phyloP scores from a whole-genome alignment of 73 alveolate species.

The Tetrahymena elliotti region DNA sequence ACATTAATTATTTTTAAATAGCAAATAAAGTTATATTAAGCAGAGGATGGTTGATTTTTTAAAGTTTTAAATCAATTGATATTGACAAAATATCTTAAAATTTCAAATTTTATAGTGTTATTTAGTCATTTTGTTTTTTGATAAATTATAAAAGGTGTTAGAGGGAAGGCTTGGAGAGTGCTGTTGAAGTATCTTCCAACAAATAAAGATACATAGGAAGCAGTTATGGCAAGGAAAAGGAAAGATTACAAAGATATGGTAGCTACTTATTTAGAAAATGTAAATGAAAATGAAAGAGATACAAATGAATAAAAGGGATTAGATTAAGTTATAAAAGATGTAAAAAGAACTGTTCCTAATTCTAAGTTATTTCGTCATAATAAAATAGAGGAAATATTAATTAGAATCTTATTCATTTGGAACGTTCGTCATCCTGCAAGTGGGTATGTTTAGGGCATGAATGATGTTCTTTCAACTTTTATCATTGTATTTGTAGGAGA shows the following conservation, averaged over 20 bases:
- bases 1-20: too few relatives aligned
- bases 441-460: conserved; percentile 44
- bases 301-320: conserved; percentile 24
- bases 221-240: conserved; percentile 16
- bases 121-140: background rate
- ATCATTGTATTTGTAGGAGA: conserved; percentile 31
- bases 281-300: conserved; percentile 42
- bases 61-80: too few relatives aligned
- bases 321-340: conserved; percentile 24
- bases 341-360: conserved; percentile 29
- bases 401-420: conserved; percentile 31
- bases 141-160: background rate
- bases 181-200: conserved; percentile 36
- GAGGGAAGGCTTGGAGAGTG: conserved; percentile 41
- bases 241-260: conserved; percentile 28
- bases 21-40: too few relatives aligned
- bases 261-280: conserved; percentile 16
- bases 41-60: too few relatives aligned
- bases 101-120: background rate
- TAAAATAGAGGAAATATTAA: conserved; percentile 13
- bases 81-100: too few relatives aligned
- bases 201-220: conserved; percentile 19
- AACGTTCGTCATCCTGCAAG: conserved; percentile 43
- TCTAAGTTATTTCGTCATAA: conserved; percentile 25
- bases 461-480: conserved; percentile 40